phyloP scores from a whole-genome alignment of 129 eudicot genomes.

The sunflower (Helianthus annuus) region DNA sequence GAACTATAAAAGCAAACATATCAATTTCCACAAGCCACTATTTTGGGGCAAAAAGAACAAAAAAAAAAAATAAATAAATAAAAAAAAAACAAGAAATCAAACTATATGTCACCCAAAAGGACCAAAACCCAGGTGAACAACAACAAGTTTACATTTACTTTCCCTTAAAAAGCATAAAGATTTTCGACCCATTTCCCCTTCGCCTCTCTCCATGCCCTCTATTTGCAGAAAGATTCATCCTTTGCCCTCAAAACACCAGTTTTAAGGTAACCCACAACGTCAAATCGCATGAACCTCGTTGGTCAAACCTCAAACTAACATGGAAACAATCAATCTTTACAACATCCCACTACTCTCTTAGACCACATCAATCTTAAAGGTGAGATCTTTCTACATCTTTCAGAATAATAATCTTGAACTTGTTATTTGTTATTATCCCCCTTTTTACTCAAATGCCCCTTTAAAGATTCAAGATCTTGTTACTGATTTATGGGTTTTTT shows the following conservation, averaged over 20 bases:
- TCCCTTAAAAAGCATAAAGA: conserved; percentile 25
- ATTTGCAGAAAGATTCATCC: conserved; percentile 13
- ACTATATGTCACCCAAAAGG: conserved; percentile 2
- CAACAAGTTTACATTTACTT: conserved; percentile 4
- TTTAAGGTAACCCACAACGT: conserved; percentile 14
- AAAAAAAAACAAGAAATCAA: neutral
- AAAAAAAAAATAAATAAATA: too few species aligned
- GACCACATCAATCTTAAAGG: neutral
- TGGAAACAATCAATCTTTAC: conserved; percentile 12
- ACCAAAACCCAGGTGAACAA: conserved; percentile 5
- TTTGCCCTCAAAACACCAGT: conserved; percentile 4
- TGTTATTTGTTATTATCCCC: neutral
- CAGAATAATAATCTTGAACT: conserved; percentile 9
- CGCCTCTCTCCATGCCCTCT: neutral
- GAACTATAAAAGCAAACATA: too few species aligned
- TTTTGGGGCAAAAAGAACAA: neutral
- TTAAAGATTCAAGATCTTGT: conserved; percentile 8
- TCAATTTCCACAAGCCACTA: neutral
- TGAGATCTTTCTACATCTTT: conserved; percentile 25
- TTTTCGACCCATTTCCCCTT: conserved; percentile 8
- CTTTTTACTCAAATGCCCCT: neutral
- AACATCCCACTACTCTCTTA: neutral
- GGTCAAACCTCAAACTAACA: conserved; percentile 26
- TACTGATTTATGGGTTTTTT: conserved; percentile 8
- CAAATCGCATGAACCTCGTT: conserved; percentile 27